phyloP scores from a whole-genome alignment of 768 basidiomycete species.

The Calocybe cyanea region DNA sequence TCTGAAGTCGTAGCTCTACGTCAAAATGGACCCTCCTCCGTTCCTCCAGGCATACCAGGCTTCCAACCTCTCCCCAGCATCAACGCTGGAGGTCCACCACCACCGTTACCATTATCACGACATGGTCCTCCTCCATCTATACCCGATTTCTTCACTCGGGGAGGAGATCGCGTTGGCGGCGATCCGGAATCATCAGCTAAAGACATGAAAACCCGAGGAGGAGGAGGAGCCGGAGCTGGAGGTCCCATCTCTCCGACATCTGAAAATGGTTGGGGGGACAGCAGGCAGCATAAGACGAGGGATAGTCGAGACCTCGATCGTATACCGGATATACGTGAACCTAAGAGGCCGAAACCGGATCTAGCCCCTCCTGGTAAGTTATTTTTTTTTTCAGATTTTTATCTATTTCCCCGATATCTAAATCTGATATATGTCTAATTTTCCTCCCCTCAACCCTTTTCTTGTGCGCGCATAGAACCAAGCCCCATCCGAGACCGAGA shows the following conservation, averaged over 20 bases:
- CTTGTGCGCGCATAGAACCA: conserved; percentile 23
- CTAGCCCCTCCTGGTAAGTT: conserved; percentile 6
- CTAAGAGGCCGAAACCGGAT: conserved; percentile 14
- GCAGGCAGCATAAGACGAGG: conserved; percentile 11
- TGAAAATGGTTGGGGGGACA: conserved; percentile 17
- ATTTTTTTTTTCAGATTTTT: too few species aligned
- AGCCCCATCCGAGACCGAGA: conserved; percentile 26
- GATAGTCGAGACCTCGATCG: conserved; percentile 20
- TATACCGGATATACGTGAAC: conserved; percentile 30
- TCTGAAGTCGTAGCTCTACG: conserved; percentile 50
- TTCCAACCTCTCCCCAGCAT: conserved; percentile 9
- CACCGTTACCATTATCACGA: not conserved
- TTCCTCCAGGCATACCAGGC: conserved; percentile 17
- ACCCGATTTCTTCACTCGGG: conserved; percentile 5
- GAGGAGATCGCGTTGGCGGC: too few species aligned
- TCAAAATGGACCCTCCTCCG: conserved; percentile 13
- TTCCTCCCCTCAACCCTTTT: not conserved
- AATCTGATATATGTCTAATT: too few species aligned
- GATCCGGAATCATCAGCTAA: conserved; percentile 34
- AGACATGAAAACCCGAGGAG: too few species aligned
- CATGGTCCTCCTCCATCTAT: conserved; percentile 1
- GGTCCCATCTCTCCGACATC: conserved; percentile 14
- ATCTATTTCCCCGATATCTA: too few species aligned
- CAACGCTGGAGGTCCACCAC: not conserved
- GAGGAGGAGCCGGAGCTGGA: too few species aligned